Conservation (phyloP, 371 early-diverging fungal genomes). For the Mucor indicus region DNA sequence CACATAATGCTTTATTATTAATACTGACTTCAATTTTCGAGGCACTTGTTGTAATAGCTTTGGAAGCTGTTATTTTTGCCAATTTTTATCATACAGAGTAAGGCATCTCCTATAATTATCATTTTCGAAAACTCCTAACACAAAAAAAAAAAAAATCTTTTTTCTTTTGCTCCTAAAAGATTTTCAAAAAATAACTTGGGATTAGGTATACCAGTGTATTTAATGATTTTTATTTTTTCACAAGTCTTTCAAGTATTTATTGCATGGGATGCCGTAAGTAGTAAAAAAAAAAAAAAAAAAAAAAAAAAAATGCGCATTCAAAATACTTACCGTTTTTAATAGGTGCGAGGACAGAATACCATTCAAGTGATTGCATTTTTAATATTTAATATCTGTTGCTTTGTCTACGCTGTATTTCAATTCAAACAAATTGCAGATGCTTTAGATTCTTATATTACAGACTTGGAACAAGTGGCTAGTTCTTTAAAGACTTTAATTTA, state of each 20-base stretch:
- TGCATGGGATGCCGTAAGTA: conserved; percentile 75
- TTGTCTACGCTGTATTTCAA: conserved; percentile 78
- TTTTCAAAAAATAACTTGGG: conserved; percentile 22
- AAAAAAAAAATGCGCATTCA: background rate
- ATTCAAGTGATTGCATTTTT: conserved; percentile 86
- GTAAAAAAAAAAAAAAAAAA: conserved; percentile 3
- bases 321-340: conserved; percentile 1
- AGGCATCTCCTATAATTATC: background rate
- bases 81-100: conserved; percentile 46
- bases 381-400: conserved; percentile 74
- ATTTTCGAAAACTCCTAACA: too few relatives aligned
- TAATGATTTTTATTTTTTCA: conserved; percentile 73
- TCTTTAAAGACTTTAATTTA: conserved; percentile 19
- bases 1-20: conserved; percentile 42
- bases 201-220: conserved; percentile 67
- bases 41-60: conserved; percentile 65
- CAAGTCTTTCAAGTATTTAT: conserved; percentile 72
- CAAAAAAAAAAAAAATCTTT: too few relatives aligned
- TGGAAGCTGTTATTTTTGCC: conserved; percentile 63
- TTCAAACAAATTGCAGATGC: conserved; percentile 47
- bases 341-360: conserved; percentile 81
- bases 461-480: conserved; percentile 8
- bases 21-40: conserved; percentile 53
- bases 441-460: conserved; percentile 7
- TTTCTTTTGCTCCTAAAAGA: conserved; percentile 3